Evolutionary conservation across 495 filamentous ascomycete species (phyloP).

Genomic region (Penicillium paradoxum): DNA sequence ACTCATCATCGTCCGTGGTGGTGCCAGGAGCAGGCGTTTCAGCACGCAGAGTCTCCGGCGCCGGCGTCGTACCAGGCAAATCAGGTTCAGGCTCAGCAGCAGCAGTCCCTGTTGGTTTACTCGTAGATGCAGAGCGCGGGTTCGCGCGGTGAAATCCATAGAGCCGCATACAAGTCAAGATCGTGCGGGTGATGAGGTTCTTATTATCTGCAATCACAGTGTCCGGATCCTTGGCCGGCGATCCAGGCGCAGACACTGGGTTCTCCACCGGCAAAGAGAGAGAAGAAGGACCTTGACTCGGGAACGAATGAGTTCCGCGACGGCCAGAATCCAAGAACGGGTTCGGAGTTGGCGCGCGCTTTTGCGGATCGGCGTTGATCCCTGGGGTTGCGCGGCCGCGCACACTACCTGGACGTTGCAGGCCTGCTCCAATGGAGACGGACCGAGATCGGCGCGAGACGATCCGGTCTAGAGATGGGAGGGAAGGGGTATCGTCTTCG

Average conservation of each 20-base stretch:
- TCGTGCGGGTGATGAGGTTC: conserved; percentile 42
- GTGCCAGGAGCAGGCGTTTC: conserved; percentile 20
- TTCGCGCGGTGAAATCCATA: conserved; percentile 53
- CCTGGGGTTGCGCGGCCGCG: conserved; percentile 14
- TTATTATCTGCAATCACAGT: conserved; percentile 38
- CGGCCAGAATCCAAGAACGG: conserved; percentile 24
- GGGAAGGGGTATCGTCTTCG: conserved; percentile 29
- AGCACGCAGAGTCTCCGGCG: conserved; percentile 14
- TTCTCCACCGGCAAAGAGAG: conserved; percentile 18
- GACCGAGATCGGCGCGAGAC: conserved; percentile 33
- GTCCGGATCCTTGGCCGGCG: conserved; percentile 28
- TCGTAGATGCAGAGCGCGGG: conserved; percentile 18
- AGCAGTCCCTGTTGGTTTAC: conserved; percentile 5
- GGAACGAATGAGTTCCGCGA: conserved; percentile 12
- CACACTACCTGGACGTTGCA: conserved; percentile 21
- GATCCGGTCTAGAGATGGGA: conserved; percentile 32
- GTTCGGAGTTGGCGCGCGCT: conserved; percentile 25
- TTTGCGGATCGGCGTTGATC: conserved; percentile 19
- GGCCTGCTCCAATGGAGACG: conserved; percentile 34
- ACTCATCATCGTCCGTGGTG: conserved; percentile 51
- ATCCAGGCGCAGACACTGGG: conserved; percentile 8
- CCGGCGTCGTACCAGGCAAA: conserved; percentile 2
- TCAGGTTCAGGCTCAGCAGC: conserved; percentile 18
- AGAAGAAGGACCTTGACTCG: conserved; percentile 11
- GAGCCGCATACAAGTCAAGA: conserved; percentile 60